Evolutionary conservation across 2,329 filamentous ascomycete genomes (phyloP).

Genomic region (Colletotrichum zoysiae): DNA sequence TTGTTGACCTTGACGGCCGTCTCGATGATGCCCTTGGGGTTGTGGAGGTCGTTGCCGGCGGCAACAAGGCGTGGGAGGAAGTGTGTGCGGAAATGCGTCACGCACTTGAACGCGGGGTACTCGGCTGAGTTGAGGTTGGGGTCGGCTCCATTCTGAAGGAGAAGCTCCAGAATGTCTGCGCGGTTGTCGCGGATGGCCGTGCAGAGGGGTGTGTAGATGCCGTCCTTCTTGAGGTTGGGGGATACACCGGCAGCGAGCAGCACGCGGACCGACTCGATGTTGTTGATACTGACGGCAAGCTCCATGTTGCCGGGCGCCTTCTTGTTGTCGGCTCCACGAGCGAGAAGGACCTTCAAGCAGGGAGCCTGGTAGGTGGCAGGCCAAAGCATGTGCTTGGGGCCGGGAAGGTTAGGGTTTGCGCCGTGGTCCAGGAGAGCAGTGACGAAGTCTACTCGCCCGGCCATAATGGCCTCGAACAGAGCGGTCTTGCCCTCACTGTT

Average conservation of each 20-base stretch:
- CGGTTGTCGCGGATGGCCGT: slow-evolving; percentile 76
- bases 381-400: slow-evolving; percentile 78
- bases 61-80: slow-evolving; percentile 70
- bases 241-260: slow-evolving; percentile 71
- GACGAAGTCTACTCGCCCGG: slow-evolving; percentile 68
- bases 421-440: slow-evolving; percentile 63
- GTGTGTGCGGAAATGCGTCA: slow-evolving; percentile 73
- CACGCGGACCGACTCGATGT: slow-evolving; percentile 70
- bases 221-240: slow-evolving; percentile 73
- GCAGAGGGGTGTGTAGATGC: slow-evolving; percentile 76
- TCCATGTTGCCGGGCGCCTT: slow-evolving; percentile 75
- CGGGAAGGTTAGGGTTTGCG: slow-evolving; percentile 76
- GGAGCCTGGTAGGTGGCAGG: slow-evolving; percentile 70
- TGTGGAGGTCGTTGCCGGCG: slow-evolving; percentile 70
- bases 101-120: slow-evolving; percentile 76
- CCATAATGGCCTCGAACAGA: slow-evolving; percentile 71
- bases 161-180: slow-evolving; percentile 70
- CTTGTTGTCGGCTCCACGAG: slow-evolving; percentile 69
- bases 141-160: slow-evolving; percentile 69
- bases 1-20: slow-evolving; percentile 73
- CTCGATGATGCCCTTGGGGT: slow-evolving; percentile 75
- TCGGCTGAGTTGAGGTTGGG: slow-evolving; percentile 73
- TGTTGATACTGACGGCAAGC: slow-evolving; percentile 72
- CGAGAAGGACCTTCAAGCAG: slow-evolving; percentile 69
- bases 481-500: slow-evolving; percentile 72